Percentiles rank a stretch among this genome's conserved stretches.
These are phyloP conservation scores for Dorcoceras hygrometricum DNA, from an alignment of 257 asterid species.

Conservation along the genomic window DNA sequence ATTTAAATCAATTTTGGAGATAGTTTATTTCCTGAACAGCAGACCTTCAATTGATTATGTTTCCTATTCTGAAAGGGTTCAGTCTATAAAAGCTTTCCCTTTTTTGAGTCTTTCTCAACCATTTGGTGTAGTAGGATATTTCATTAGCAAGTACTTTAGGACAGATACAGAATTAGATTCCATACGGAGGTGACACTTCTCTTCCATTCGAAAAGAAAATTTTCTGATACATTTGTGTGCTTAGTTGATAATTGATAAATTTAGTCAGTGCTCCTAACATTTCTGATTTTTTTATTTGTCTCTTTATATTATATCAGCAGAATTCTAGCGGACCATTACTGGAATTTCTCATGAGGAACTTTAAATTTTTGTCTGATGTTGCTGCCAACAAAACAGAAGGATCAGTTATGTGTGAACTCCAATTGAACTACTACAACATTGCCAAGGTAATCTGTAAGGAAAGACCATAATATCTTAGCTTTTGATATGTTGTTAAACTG, in stretches of 20 bases:
- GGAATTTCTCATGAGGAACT: conserved; percentile 56
- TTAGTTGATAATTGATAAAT: conserved; percentile 12
- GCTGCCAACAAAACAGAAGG: conserved; percentile 54
- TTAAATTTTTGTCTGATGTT: conserved; percentile 37
- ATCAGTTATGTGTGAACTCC: conserved; percentile 62
- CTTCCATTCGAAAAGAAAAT: conserved; percentile 4
- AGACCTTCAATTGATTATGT: too few species aligned
- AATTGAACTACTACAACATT: conserved; percentile 83
- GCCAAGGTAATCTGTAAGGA: conserved; percentile 62
- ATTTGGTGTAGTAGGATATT: conserved; percentile 1
- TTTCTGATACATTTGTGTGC: not conserved
- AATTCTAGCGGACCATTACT: conserved; percentile 82
- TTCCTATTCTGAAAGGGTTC: not conserved
- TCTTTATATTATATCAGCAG: conserved; percentile 41
- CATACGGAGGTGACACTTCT: conserved; percentile 6
- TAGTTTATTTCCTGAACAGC: not conserved
- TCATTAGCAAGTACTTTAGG: not conserved
- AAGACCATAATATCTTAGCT: conserved; percentile 20
- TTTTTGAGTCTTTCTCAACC: not conserved
- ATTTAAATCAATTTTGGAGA: too few species aligned
- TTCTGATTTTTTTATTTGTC: conserved; percentile 19
- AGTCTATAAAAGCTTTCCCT: not conserved
- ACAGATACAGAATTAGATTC: not conserved
- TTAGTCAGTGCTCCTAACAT: conserved; percentile 9
- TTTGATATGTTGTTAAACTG: conserved; percentile 16